Conservation (phyloP, 306 rosid species). For the Quercus suber region DNA sequence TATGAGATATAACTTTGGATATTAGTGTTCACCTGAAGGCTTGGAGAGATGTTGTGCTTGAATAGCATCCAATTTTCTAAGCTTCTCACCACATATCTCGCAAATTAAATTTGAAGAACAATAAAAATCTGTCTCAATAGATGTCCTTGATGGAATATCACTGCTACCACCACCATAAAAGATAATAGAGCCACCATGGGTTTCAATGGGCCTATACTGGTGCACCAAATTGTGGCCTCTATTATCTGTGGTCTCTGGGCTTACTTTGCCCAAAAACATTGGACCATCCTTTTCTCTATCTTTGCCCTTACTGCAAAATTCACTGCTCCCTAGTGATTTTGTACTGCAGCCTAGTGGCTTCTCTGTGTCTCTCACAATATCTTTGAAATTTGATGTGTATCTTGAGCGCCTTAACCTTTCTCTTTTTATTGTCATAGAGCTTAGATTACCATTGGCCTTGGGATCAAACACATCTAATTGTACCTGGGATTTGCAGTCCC, state of each 20-base stretch:
- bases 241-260: not conserved
- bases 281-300: conserved; percentile 2
- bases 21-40: conserved; percentile 42
- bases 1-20: conserved; percentile 1
- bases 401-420: conserved; percentile 3
- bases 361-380: conserved; percentile 28
- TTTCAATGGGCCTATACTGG: conserved; percentile 10
- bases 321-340: conserved; percentile 9
- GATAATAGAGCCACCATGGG: not conserved
- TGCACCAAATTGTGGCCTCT: not conserved
- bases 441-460: conserved; percentile 10
- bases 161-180: conserved; percentile 20
- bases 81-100: conserved; percentile 37
- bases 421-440: conserved; percentile 12
- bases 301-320: conserved; percentile 13
- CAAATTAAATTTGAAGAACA: conserved; percentile 21
- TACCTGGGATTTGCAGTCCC: conserved; percentile 37
- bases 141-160: conserved; percentile 15
- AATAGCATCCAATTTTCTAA: conserved; percentile 21
- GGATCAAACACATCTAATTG: conserved; percentile 49
- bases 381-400: conserved; percentile 30
- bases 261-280: not conserved
- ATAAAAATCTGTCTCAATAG: conserved; percentile 20
- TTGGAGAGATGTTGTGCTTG: conserved; percentile 37
- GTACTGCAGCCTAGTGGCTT: conserved; percentile 23